A percentile compares a stretch with the other conserved stretches of the same genome.
These are phyloP conservation scores for Canavalia ensiformis DNA, from an alignment of 306 rosid genomes.

Conservation along the genomic window DNA sequence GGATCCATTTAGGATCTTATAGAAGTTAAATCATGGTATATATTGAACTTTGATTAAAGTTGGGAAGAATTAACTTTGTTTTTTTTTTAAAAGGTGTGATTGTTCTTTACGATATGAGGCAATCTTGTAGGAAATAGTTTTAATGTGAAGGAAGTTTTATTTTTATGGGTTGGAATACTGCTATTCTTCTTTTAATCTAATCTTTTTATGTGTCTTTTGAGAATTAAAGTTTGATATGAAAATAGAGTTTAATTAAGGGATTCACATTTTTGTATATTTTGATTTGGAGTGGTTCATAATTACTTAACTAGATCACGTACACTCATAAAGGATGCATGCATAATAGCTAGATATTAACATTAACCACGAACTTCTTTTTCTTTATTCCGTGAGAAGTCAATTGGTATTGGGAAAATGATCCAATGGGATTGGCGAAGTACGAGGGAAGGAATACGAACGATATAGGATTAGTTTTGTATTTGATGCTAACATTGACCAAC, in stretches of 20 bases:
- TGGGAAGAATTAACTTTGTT: no score
- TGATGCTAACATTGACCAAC: not conserved
- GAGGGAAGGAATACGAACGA: not conserved
- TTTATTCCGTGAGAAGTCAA: conserved; percentile 22
- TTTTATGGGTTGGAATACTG: not conserved
- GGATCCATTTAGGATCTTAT: no score
- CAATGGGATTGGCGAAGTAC: not conserved
- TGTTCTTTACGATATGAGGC: no score
- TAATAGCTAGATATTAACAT: not conserved
- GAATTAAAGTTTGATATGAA: not conserved
- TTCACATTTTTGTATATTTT: not conserved
- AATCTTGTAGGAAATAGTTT: no score
- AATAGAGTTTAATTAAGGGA: not conserved
- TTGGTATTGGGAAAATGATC: not conserved
- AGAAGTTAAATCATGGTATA: no score
- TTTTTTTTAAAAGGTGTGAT: no score
- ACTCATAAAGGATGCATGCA: conserved; percentile 18
- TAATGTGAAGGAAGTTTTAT: no score
- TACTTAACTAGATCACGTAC: conserved; percentile 2
- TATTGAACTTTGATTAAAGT: no score
- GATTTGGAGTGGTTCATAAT: not conserved
- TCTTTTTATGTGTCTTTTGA: not conserved
- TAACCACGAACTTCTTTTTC: not conserved
- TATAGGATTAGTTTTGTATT: not conserved
- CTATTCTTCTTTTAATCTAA: not conserved